Percentiles rank a stretch among this genome's conserved stretches.
Conservation (phyloP, 2,329 filamentous ascomycete genomes). For the Graphilbum fragrans region DNA sequence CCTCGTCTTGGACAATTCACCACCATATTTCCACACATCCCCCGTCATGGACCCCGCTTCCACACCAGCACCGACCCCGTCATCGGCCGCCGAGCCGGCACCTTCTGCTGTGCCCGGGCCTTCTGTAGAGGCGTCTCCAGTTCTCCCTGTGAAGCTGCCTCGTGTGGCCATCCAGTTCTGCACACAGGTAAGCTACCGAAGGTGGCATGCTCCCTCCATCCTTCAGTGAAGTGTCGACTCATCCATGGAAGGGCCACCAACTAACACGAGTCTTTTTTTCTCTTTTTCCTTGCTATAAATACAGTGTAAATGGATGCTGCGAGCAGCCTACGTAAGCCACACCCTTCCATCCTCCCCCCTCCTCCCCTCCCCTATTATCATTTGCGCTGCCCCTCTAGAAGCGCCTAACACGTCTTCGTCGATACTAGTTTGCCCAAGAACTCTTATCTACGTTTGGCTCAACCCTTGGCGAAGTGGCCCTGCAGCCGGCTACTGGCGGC, state of each 20-base stretch:
- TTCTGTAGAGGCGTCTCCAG: neutral
- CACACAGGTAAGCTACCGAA: constrained; percentile 39
- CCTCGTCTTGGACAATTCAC: too few relatives aligned
- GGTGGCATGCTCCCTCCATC: too few relatives aligned
- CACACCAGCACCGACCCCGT: too few relatives aligned
- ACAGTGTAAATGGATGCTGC: constrained; percentile 80
- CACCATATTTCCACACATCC: too few relatives aligned
- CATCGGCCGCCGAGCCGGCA: too few relatives aligned
- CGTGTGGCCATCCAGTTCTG: constrained; percentile 84
- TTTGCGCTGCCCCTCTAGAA: too few relatives aligned
- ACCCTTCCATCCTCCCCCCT: too few relatives aligned
- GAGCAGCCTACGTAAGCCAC: constrained; percentile 67
- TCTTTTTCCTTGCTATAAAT: neutral
- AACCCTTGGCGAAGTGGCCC: constrained; percentile 71
- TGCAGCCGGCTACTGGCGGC: constrained; percentile 77
- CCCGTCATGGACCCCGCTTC: too few relatives aligned
- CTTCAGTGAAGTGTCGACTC: too few relatives aligned
- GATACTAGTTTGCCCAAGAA: constrained; percentile 76
- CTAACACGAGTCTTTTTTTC: neutral
- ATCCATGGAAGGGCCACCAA: too few relatives aligned
- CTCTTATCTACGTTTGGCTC: constrained; percentile 85
- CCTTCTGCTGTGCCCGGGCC: too few relatives aligned
- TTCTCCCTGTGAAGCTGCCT: constrained; percentile 37
- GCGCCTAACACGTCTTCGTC: neutral
- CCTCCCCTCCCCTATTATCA: constrained; percentile 7